phyloP scores from a whole-genome alignment of 2,329 filamentous ascomycete species.

The Helminthosporium solani region DNA sequence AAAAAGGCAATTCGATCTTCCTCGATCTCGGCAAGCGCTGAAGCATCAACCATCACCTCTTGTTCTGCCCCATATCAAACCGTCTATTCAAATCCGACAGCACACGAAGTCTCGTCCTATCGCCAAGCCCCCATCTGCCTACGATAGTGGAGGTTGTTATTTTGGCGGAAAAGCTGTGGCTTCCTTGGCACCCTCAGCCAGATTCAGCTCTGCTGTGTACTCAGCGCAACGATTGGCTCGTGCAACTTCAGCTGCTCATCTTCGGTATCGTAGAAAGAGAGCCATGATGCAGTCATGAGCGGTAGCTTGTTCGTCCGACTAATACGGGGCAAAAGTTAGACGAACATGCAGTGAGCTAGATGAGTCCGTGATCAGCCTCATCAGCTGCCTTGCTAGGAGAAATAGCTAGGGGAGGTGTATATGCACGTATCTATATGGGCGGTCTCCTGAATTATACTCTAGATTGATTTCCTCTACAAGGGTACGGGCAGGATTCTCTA shows the following conservation, averaged over 20 bases:
- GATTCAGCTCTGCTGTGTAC: neutral
- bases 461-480: neutral
- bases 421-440: neutral
- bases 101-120: too few species aligned
- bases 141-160: too few species aligned
- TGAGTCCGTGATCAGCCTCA: neutral
- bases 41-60: too few species aligned
- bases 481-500: too few species aligned
- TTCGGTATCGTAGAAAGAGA: neutral
- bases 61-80: too few species aligned
- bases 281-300: constrained; percentile 3
- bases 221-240: neutral
- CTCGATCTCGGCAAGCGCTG: too few species aligned
- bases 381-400: neutral
- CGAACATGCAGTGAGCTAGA: neutral
- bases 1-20: too few species aligned
- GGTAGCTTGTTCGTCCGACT: neutral
- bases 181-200: neutral
- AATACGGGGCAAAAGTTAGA: neutral
- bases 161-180: too few species aligned
- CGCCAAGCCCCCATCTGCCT: too few species aligned
- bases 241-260: neutral
- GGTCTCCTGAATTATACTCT: too few species aligned
- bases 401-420: neutral
- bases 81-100: too few species aligned